Evolutionary conservation across 306 rosid species (phyloP), one percentile per base, ranked within the genome.

Genomic region (Mucuna pruriens): DNA sequence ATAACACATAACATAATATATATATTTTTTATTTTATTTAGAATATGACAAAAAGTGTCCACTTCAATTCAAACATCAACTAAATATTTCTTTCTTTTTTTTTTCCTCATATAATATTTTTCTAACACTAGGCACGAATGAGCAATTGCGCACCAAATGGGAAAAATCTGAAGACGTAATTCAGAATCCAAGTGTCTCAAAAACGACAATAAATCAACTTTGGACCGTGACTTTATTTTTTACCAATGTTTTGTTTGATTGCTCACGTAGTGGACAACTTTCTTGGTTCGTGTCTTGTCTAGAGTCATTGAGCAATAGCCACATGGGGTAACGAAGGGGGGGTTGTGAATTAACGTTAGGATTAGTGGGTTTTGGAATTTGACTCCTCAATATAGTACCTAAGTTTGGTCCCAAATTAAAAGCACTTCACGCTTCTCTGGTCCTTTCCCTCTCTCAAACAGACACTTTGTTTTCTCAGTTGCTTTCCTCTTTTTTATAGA

Each of bases 171-270:
- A 82, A 42, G 22, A 77, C 54, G 73, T 10, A 81, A 78, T 20
- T 49, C 10, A 73, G 85, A 71, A 78, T 84, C 86, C 74, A 82
- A 78, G 85, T 54, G 68, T 64, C 73, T 68, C 9, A 66, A 70
- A 86, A 82, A 81, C 85, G 90, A 90, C 86, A 85, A 74, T 61
- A 31, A 85, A 86, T 83, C 80, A 86, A 79, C 83, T 75, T 83
- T 75, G 80, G 89, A 77, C 19, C 38, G 36, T 23, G 80, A 71
- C 82, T 80, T 74, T 16, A 75, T 69, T 83, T 83, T 83, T 85
- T 71, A 78, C 49, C 76, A 52, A 16, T 55, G 82, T 83, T 44
- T 82, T 86, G 90, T 88, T 88, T 54, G 85, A 75, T 84, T 78
- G 79, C 61, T 64, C 15, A 22, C 86, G 89, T 88, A 73, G 44